Conservation (phyloP, 2,329 filamentous ascomycete genomes). For the Hymenoscyphus linearis region DNA sequence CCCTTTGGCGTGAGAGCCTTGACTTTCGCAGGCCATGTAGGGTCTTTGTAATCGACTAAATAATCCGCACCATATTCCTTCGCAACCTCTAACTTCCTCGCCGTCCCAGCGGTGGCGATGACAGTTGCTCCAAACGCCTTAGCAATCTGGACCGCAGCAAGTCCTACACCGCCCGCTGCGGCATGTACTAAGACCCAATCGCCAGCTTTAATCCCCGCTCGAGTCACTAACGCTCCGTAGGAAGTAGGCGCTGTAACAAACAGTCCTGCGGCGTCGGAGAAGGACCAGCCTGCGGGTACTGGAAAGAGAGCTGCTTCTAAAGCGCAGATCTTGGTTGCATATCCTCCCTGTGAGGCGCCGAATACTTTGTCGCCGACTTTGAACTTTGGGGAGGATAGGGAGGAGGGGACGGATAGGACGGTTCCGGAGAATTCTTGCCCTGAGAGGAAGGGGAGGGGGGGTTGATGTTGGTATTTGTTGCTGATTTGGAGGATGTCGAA, state of each 20-base stretch:
- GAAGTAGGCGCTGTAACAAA: slow-evolving; percentile 91
- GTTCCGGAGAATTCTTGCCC: slow-evolving; percentile 84
- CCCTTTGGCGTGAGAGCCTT: slow-evolving; percentile 71
- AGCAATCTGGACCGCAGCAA: slow-evolving; percentile 88
- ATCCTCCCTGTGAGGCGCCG: slow-evolving; percentile 79
- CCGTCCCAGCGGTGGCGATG: slow-evolving; percentile 82
- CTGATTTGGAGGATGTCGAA: slow-evolving; percentile 95
- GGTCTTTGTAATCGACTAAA: slow-evolving; percentile 67
- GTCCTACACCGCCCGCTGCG: slow-evolving; percentile 83
- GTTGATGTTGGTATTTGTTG: slow-evolving; percentile 92
- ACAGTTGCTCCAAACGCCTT: slow-evolving; percentile 89
- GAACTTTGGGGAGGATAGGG: slow-evolving; percentile 51
- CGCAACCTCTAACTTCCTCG: slow-evolving; percentile 75
- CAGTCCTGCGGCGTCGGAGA: slow-evolving; percentile 77
- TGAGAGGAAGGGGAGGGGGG: slow-evolving; percentile 77
- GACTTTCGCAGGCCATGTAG: slow-evolving; percentile 61
- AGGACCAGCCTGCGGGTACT: slow-evolving; percentile 76
- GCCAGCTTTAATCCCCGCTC: slow-evolving; percentile 71
- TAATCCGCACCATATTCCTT: slow-evolving; percentile 79
- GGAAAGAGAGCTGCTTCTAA: slow-evolving; percentile 63
- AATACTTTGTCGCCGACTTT: slow-evolving; percentile 79
- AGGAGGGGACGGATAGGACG: slow-evolving; percentile 60
- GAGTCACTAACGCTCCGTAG: slow-evolving; percentile 74
- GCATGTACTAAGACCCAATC: slow-evolving; percentile 90
- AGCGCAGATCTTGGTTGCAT: slow-evolving; percentile 69